A percentile compares a stretch with the other conserved stretches of the same genome.
phyloP scores from a whole-genome alignment of 2,329 filamentous ascomycete genomes.

The Exophiala alcalophila region DNA sequence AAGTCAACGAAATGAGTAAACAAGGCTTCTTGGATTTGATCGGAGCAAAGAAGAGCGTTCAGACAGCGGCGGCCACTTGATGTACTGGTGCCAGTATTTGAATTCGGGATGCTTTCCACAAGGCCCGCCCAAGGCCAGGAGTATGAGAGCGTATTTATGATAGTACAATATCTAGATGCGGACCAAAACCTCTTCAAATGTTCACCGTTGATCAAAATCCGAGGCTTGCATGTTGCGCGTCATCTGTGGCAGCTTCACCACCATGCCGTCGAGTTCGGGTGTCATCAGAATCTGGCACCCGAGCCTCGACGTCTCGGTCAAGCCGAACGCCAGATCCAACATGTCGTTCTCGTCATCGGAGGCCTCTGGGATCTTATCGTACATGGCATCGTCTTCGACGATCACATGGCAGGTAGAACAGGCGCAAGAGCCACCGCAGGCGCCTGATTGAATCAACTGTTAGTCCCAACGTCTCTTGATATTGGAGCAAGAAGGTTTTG shows the following conservation, averaged over 20 bases:
- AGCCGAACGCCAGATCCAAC: constrained; percentile 83
- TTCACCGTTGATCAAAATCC: constrained; percentile 62
- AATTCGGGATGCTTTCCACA: too few relatives aligned
- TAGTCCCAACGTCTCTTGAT: background rate
- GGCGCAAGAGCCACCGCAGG: constrained; percentile 89
- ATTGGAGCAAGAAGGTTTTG: too few relatives aligned
- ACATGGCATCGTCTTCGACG: constrained; percentile 68
- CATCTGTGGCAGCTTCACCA: constrained; percentile 84
- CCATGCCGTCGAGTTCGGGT: constrained; percentile 81
- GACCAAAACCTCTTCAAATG: background rate
- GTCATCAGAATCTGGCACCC: constrained; percentile 92
- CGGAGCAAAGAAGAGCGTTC: constrained; percentile 48
- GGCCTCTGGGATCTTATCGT: constrained; percentile 74
- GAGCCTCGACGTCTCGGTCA: constrained; percentile 79
- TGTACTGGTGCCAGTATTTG: too few relatives aligned
- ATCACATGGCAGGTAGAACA: constrained; percentile 94
- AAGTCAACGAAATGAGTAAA: constrained; percentile 92
- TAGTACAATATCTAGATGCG: constrained; percentile 16
- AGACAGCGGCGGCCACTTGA: constrained; percentile 3
- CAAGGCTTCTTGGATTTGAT: constrained; percentile 95
- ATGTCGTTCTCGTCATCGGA: constrained; percentile 84
- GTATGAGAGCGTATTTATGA: constrained; percentile 18
- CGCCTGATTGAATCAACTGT: constrained; percentile 50
- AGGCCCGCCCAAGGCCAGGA: constrained; percentile 9
- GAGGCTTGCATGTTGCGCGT: constrained; percentile 93